Evolutionary conservation across 1,139 yeast species (phyloP).

Genomic region (Nakaseomyces kungkrabaensis): DNA sequence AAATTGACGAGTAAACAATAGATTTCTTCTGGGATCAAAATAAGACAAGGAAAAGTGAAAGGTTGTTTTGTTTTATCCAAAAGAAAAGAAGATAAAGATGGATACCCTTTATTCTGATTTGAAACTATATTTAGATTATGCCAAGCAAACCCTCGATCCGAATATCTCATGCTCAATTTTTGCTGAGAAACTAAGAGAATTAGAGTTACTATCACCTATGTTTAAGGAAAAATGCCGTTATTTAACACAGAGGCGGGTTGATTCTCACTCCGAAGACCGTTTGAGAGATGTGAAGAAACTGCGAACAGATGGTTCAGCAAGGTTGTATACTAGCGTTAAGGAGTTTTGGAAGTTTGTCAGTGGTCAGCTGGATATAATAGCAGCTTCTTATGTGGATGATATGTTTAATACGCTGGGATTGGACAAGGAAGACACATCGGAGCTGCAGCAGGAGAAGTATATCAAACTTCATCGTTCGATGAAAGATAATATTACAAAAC

Average conservation of each 20-base stretch:
- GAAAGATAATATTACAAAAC: not conserved
- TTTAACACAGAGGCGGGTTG: slow-evolving; percentile 3
- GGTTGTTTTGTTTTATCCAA: too few relatives aligned
- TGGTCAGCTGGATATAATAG: not conserved
- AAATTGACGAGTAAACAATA: too few relatives aligned
- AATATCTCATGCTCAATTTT: not conserved
- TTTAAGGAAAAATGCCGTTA: slow-evolving; percentile 1
- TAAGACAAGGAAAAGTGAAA: too few relatives aligned
- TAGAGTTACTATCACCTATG: not conserved
- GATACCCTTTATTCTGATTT: not conserved
- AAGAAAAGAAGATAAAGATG: not conserved
- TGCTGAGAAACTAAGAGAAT: not conserved
- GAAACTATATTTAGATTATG: not conserved
- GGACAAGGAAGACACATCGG: not conserved
- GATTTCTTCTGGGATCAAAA: too few relatives aligned
- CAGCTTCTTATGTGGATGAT: not conserved
- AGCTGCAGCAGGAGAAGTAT: not conserved
- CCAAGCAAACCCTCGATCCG: not conserved
- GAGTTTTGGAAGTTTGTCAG: slow-evolving; percentile 1
- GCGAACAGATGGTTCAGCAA: not conserved
- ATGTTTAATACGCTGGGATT: not conserved
- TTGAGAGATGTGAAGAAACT: not conserved
- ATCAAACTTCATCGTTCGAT: not conserved
- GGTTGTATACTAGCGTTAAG: not conserved
- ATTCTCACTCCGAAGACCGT: not conserved